These are phyloP conservation scores for Solanum pennellii DNA, from an alignment of 257 asterid species.

Conservation along the genomic window DNA sequence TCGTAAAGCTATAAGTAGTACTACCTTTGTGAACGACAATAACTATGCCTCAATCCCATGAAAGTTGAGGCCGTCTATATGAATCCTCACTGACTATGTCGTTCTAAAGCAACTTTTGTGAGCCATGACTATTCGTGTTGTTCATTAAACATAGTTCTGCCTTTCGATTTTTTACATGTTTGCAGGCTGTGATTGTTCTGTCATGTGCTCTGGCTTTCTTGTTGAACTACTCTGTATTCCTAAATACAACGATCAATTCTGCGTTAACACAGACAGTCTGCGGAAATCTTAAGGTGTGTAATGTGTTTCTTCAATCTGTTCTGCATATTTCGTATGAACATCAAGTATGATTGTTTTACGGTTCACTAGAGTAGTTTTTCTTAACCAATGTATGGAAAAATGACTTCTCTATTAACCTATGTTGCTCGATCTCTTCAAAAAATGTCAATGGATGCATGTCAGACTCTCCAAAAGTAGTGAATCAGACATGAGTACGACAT, in stretches of 20 bases:
- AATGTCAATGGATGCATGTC: no score
- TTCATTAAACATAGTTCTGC: neutral
- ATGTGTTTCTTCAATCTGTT: neutral
- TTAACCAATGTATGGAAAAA: no score
- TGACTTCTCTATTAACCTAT: neutral
- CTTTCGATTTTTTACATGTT: neutral
- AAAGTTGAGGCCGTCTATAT: neutral
- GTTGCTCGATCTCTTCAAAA: no score
- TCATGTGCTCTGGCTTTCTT: constrained; percentile 17
- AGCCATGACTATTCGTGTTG: neutral
- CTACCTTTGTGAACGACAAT: neutral
- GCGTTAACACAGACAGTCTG: constrained; percentile 14
- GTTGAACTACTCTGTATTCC: constrained; percentile 5
- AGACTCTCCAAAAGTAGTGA: no score
- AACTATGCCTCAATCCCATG: neutral
- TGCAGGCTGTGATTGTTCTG: constrained; percentile 8
- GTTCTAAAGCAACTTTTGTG: neutral
- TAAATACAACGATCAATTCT: constrained; percentile 17
- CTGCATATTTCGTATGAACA: neutral
- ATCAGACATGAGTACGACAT: no score
- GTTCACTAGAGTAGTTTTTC: no score
- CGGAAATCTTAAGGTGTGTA: constrained; percentile 9
- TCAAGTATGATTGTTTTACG: neutral
- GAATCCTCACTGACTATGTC: neutral
- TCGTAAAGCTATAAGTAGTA: neutral